Conservation (phyloP, 1,284 basidiomycete genomes). For the Testicularia cyperi region DNA sequence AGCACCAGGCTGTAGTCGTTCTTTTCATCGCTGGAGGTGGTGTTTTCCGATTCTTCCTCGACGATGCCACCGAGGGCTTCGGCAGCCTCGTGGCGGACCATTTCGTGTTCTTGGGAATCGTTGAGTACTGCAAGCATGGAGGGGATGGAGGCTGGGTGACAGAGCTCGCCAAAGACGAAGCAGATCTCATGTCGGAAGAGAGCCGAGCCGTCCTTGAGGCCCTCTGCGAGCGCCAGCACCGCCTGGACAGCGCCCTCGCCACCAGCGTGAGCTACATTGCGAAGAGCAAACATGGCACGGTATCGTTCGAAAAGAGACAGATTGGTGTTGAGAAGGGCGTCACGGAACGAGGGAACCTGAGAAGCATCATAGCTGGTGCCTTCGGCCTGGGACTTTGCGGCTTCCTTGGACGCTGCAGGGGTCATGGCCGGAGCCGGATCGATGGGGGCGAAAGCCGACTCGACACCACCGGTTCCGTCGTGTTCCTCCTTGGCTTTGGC, state of each 20-base stretch:
- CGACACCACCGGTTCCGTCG: constrained; percentile 16
- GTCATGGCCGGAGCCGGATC: constrained; percentile 80
- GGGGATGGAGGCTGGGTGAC: constrained; percentile 84
- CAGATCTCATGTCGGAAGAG: constrained; percentile 51
- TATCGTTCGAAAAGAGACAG: constrained; percentile 89
- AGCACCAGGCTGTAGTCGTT: constrained; percentile 65
- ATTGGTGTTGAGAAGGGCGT: constrained; percentile 70
- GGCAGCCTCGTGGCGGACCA: constrained; percentile 98
- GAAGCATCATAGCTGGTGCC: constrained; percentile 56
- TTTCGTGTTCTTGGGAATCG: constrained; percentile 77
- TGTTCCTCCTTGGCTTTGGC: constrained; percentile 15
- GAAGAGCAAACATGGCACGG: constrained; percentile 95
- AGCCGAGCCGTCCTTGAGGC: constrained; percentile 66
- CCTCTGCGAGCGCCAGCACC: constrained; percentile 84
- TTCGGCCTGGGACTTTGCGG: constrained; percentile 11
- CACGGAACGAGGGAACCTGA: constrained; percentile 65
- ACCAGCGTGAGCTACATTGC: constrained; percentile 61
- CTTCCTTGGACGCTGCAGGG: constrained; percentile 41
- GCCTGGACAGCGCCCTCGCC: constrained; percentile 63
- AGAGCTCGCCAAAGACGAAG: constrained; percentile 90
- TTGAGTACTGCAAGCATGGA: constrained; percentile 77
- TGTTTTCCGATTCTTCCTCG: constrained; percentile 71
- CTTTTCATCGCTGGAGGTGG: constrained; percentile 25
- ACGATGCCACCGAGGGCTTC: constrained; percentile 96
- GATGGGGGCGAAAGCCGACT: constrained; percentile 73